Conservation (phyloP, 2,329 filamentous ascomycete genomes). For the Trichoderma brevicompactum region DNA sequence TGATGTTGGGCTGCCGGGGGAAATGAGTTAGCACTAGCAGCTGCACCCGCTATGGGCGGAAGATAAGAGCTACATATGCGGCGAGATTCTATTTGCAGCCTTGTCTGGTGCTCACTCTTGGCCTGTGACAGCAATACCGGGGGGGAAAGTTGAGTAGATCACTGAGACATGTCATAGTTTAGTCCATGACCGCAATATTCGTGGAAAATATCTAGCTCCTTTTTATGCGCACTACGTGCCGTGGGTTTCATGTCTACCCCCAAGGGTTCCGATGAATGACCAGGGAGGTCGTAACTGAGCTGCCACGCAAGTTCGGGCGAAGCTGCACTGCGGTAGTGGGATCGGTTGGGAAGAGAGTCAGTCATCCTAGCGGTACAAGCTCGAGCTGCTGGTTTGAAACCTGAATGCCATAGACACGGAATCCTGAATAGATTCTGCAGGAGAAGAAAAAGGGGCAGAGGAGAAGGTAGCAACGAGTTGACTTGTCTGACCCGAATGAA, state of each 20-base stretch:
- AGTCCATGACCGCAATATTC: not conserved
- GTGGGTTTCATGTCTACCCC: not conserved
- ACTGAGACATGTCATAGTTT: not conserved
- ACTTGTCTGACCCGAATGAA: not conserved
- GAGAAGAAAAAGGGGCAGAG: not conserved
- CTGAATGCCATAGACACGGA: not conserved
- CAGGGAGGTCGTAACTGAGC: not conserved
- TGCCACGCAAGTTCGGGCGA: slow-evolving; percentile 23
- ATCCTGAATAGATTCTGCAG: not conserved
- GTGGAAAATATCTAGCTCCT: too few relatives aligned
- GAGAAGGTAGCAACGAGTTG: not conserved
- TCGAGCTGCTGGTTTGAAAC: slow-evolving; percentile 5
- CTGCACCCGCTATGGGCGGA: too few relatives aligned
- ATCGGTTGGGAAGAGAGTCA: not conserved
- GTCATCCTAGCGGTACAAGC: not conserved
- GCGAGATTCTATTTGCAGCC: not conserved
- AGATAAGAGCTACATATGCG: too few relatives aligned
- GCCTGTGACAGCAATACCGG: not conserved
- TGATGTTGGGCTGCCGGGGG: too few relatives aligned
- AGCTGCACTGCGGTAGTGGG: not conserved
- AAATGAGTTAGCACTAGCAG: too few relatives aligned
- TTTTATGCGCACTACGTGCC: too few relatives aligned
- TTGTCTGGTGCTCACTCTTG: not conserved
- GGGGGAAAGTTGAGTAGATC: not conserved
- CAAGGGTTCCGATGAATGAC: not conserved